phyloP scores from a whole-genome alignment of 2,329 filamentous ascomycete genomes.

The Fusarium brevicatenulatum region DNA sequence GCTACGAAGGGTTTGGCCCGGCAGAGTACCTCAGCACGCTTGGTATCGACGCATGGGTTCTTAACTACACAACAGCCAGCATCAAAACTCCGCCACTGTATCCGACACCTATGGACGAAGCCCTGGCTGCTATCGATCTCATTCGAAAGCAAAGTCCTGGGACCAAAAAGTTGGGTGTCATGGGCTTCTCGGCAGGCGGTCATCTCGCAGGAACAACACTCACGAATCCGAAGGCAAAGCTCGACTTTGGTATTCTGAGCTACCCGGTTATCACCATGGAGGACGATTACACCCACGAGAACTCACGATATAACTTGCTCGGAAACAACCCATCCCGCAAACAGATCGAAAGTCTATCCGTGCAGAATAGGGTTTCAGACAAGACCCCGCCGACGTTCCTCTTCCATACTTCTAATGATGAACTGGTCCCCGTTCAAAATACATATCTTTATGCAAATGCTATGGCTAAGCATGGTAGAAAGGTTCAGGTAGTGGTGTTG shows the following conservation, averaged over 20 bases:
- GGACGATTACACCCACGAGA: slow-evolving; percentile 20
- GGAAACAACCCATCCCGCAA: slow-evolving; percentile 12
- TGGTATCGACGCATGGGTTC: slow-evolving; percentile 35
- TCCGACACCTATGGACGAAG: slow-evolving; percentile 26
- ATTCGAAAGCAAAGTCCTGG: slow-evolving; percentile 13
- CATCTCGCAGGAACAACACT: slow-evolving; percentile 31
- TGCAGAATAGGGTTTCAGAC: slow-evolving; percentile 18
- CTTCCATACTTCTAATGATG: slow-evolving; percentile 32
- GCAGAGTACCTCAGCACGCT: slow-evolving; percentile 25
- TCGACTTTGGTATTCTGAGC: slow-evolving; percentile 32
- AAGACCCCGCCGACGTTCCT: slow-evolving; percentile 25
- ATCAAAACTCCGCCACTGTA: slow-evolving; percentile 23
- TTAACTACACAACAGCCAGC: slow-evolving; percentile 22
- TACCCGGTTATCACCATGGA: slow-evolving; percentile 32
- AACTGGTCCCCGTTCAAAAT: slow-evolving; percentile 25
- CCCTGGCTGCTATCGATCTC: slow-evolving; percentile 13
- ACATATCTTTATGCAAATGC: slow-evolving; percentile 23
- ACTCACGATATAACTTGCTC: slow-evolving; percentile 25
- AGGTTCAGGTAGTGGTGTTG: slow-evolving; percentile 13
- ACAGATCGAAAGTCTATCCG: slow-evolving; percentile 17
- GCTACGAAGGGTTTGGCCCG: slow-evolving; percentile 21
- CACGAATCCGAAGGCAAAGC: slow-evolving; percentile 14
- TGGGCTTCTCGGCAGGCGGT: slow-evolving; percentile 33
- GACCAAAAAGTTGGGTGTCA: slow-evolving; percentile 21
- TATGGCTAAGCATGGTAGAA: slow-evolving; percentile 17